Evolutionary conservation across 2,329 filamentous ascomycete species (phyloP).

Genomic region (Pestalotiopsis sp.): DNA sequence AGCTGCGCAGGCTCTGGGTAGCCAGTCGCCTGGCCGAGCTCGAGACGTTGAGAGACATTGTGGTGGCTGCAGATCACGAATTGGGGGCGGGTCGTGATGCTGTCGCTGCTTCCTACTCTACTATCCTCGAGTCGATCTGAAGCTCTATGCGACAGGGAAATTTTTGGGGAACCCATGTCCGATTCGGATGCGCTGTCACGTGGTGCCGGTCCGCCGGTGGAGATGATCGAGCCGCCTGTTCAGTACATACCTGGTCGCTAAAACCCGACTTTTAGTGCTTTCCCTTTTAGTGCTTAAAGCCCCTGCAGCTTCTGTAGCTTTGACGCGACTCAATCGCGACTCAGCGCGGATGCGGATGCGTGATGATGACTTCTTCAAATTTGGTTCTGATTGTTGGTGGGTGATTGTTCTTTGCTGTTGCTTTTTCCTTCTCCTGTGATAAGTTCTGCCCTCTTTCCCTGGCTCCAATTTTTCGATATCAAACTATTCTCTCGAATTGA

Average conservation of each 20-base stretch:
- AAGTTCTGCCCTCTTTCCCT: too few species aligned
- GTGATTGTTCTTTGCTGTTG: not conserved
- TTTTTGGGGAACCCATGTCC: slow-evolving; percentile 14
- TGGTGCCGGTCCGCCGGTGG: slow-evolving; percentile 12
- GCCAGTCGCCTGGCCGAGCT: slow-evolving; percentile 34
- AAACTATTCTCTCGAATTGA: too few species aligned
- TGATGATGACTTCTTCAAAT: not conserved
- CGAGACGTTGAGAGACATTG: slow-evolving; percentile 39
- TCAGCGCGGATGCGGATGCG: not conserved
- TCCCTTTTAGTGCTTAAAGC: not conserved
- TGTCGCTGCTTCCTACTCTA: not conserved
- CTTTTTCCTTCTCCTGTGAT: not conserved
- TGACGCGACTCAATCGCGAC: not conserved
- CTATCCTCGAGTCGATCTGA: slow-evolving; percentile 11
- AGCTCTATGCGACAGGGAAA: slow-evolving; percentile 16
- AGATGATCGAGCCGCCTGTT: not conserved
- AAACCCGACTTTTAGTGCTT: not conserved
- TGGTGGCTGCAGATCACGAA: slow-evolving; percentile 9
- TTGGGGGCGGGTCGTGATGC: slow-evolving; percentile 1
- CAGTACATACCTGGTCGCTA: not conserved
- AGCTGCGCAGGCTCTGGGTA: slow-evolving; percentile 1
- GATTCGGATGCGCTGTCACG: slow-evolving; percentile 12
- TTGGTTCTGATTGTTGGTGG: not conserved
- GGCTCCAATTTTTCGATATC: too few species aligned
- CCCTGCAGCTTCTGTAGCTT: not conserved